Conservation (phyloP, 2,329 filamentous ascomycete species). For the Fusarium pseudonygamai region DNA sequence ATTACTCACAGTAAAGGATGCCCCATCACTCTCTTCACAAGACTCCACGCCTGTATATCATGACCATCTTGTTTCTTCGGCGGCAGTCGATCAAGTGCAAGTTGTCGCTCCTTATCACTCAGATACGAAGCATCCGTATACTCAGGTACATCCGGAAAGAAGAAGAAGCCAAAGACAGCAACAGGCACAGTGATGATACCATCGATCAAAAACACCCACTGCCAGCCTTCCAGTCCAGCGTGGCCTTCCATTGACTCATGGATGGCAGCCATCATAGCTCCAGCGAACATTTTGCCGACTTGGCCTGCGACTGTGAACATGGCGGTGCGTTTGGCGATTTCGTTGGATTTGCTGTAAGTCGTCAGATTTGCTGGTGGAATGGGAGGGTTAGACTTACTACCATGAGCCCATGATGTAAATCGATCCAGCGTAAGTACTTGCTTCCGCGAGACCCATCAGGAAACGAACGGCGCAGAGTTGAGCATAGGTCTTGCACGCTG, state of each 20-base stretch:
- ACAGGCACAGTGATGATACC: slow-evolving; percentile 33
- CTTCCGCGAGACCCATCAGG: slow-evolving; percentile 40
- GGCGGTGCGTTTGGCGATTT: slow-evolving; percentile 67
- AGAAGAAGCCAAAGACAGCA: slow-evolving; percentile 35
- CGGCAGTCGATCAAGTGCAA: slow-evolving; percentile 45
- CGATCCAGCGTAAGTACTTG: slow-evolving; percentile 44
- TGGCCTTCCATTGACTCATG: slow-evolving; percentile 50
- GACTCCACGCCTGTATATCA: slow-evolving; percentile 45
- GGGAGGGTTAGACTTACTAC: slow-evolving; percentile 49
- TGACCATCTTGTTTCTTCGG: slow-evolving; percentile 48
- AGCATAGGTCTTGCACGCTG: slow-evolving; percentile 45
- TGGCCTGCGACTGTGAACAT: slow-evolving; percentile 68
- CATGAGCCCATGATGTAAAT: slow-evolving; percentile 56
- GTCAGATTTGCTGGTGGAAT: fast-evolving
- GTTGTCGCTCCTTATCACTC: slow-evolving; percentile 46
- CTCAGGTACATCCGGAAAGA: slow-evolving; percentile 46
- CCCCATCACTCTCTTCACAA: slow-evolving; percentile 43
- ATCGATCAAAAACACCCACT: slow-evolving; percentile 51
- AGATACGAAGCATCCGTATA: slow-evolving; percentile 49
- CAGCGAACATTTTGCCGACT: slow-evolving; percentile 66
- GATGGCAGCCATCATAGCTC: slow-evolving; percentile 63
- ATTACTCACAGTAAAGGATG: slow-evolving; percentile 42
- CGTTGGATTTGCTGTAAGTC: slow-evolving; percentile 50
- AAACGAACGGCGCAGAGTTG: slow-evolving; percentile 44
- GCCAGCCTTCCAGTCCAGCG: slow-evolving; percentile 56